Conservation (phyloP, 1,284 basidiomycete genomes). For the Microbotryum lychnidis-dioicae region DNA sequence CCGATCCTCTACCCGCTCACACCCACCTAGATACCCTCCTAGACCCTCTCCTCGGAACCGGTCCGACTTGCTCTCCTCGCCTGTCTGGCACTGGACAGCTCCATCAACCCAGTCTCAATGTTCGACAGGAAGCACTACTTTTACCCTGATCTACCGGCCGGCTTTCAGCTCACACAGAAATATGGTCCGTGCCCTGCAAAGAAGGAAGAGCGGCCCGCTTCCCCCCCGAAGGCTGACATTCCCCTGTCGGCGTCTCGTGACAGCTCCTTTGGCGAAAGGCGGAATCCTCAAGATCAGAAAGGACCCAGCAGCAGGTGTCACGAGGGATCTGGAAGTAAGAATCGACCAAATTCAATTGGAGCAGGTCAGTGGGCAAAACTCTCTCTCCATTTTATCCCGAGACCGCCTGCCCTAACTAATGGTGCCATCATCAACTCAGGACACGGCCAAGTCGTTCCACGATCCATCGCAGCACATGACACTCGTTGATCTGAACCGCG, state of each 20-base stretch:
- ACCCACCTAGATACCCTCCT: background rate
- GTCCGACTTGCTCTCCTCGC: conserved; percentile 73
- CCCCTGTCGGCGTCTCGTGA: background rate
- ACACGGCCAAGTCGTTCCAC: conserved; percentile 85
- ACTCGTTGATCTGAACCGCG: conserved; percentile 80
- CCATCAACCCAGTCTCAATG: conserved; percentile 44
- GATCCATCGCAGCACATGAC: conserved; percentile 51
- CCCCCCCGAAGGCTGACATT: background rate
- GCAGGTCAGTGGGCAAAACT: conserved; percentile 56
- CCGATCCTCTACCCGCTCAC: background rate
- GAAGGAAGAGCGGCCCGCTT: background rate
- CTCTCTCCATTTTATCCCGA: background rate
- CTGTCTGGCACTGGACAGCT: conserved; percentile 67
- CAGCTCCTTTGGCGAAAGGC: conserved; percentile 68
- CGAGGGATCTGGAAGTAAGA: conserved; percentile 47
- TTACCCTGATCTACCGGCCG: conserved; percentile 86
- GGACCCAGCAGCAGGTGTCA: background rate
- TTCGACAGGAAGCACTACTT: conserved; percentile 99
- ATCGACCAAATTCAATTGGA: conserved; percentile 94
- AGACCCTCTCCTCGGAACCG: conserved; percentile 71
- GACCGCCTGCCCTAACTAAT: background rate
- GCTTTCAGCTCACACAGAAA: conserved; percentile 95
- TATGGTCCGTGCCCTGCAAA: conserved; percentile 52
- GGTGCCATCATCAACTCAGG: conserved; percentile 47
- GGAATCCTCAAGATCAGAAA: conserved; percentile 54